Base-by-base conservation (phyloP, 2,329 filamentous ascomycete species). In the Ophiostoma pallidulum region DNA sequence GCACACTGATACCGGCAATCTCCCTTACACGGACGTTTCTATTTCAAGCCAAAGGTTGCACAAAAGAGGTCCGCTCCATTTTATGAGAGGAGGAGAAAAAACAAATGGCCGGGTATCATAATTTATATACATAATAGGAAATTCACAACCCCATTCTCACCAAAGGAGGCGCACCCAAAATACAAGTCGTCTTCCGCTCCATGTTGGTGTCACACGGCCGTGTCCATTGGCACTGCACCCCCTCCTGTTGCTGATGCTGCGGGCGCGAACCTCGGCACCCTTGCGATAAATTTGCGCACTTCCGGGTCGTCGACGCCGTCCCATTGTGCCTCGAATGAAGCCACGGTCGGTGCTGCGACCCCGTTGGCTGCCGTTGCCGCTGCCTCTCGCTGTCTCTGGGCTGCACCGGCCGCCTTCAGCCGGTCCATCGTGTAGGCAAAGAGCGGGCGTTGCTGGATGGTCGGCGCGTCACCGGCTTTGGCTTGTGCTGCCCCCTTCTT, bases 351-450 rank as follows among this genome's bases (percentile, higher is more conserved):
- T 4, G 44, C 22, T 20, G 31, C 39, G 8, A n/a, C n/a, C n/a
- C n/a, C n/a, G n/a, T n/a, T 35, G 22, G 8, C 19, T 53, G 56
- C 48, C 44, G 32, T 33, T 1, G 56, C 54, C 48, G 48, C 29
- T n/a, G 41, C 45, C 35, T 45, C 40, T 19, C 33, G 47, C 28
- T 38, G 44, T 14, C 53, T 43, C 41, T 52, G 45, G 7, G 51
- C 55, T 14, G 43, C 46, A 7, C 50, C 55, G 0, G 50, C 50
- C 8, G 45, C 39, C 22, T 32, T 18, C 5, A 57, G 49, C 14
- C 55, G 50, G 3, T 48, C 48, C 50, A 56, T 45, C 4, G 55
- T 57, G 36, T 54, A 49, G 4, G 41, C 42, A 39, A 50, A 57
- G 16, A 57, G 47, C 8, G 52, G 49, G 19, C 48, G 45, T 29